phyloP scores from a whole-genome alignment of 805 yeast genomes.

The Metahyphopichia silvanorum region DNA sequence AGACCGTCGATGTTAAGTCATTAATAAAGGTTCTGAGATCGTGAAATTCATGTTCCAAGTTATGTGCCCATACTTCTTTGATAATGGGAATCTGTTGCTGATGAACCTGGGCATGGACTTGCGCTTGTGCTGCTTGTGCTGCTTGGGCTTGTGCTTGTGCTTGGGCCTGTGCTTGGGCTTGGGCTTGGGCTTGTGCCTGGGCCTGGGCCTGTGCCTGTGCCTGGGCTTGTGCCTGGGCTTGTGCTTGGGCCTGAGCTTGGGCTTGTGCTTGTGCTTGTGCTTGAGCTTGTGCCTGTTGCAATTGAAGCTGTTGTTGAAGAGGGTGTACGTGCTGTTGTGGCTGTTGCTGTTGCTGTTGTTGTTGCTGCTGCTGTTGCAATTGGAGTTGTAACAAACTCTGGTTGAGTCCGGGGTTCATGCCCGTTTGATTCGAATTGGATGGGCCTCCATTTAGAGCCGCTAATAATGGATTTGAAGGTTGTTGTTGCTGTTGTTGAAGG shows the following conservation, averaged over 20 bases:
- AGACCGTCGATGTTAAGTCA: constrained; percentile 44
- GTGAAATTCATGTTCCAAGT: constrained; percentile 64
- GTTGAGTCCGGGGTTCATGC: constrained; percentile 7
- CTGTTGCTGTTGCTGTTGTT: constrained; percentile 18
- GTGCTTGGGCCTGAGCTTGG: constrained; percentile 7
- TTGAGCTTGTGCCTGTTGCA: constrained; percentile 12
- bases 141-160: constrained; percentile 13
- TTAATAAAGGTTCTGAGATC: constrained; percentile 56
- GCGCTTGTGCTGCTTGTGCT: constrained; percentile 11
- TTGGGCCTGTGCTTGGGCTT: constrained; percentile 6
- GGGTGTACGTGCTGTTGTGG: constrained; percentile 17
- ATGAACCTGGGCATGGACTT: constrained; percentile 8
- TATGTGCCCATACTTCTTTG: constrained; percentile 72
- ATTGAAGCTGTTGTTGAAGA: constrained; percentile 18
- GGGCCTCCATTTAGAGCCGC: constrained; percentile 32
- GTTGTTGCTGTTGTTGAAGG: constrained; percentile 24
- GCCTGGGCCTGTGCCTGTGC: constrained; percentile 13
- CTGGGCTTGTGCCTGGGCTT: constrained; percentile 5
- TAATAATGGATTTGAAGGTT: constrained; percentile 29
- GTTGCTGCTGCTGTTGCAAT: constrained; percentile 18
- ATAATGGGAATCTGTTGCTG: constrained; percentile 46
- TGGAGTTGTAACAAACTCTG: constrained; percentile 25
- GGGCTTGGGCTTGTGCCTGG: constrained; percentile 11
- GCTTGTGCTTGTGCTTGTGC: constrained; percentile 11
- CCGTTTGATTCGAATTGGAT: constrained; percentile 10